Conservation (phyloP, 192 early-diverging fungal genomes). For the Coemansia reversa region DNA sequence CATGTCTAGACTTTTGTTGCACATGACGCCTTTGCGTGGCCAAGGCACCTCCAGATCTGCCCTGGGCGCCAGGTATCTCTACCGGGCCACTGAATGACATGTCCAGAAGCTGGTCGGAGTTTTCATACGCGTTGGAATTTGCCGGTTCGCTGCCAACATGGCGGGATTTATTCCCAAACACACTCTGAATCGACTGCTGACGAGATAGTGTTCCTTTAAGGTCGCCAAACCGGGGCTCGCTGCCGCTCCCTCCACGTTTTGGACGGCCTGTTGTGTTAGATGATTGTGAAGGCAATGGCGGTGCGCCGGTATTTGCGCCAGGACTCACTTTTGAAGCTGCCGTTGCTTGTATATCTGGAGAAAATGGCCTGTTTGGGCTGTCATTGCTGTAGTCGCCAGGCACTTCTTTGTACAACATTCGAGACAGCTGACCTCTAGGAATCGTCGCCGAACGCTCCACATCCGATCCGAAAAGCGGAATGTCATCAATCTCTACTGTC, state of each 20-base stretch:
- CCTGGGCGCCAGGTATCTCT: slow-evolving; percentile 18
- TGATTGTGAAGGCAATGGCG: not conserved
- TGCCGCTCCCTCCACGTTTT: slow-evolving; percentile 35
- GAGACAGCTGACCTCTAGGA: slow-evolving; percentile 37
- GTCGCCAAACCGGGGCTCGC: slow-evolving; percentile 38
- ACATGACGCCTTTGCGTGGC: slow-evolving; percentile 2
- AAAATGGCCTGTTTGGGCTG: slow-evolving; percentile 10
- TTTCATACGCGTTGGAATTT: slow-evolving; percentile 2
- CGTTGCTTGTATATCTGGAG: not conserved
- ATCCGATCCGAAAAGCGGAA: slow-evolving; percentile 15
- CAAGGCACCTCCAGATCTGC: not conserved
- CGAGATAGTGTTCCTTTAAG: slow-evolving; percentile 32
- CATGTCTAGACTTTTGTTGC: not conserved
- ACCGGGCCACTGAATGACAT: slow-evolving; percentile 19
- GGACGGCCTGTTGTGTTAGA: slow-evolving; percentile 13
- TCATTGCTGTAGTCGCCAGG: slow-evolving; percentile 1
- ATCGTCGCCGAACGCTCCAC: slow-evolving; percentile 1
- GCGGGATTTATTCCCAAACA: slow-evolving; percentile 33
- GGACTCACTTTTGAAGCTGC: not conserved
- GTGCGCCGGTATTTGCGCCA: not conserved
- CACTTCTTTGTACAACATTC: slow-evolving; percentile 34
- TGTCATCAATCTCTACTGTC: slow-evolving; percentile 29
- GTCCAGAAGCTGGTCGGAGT: not conserved
- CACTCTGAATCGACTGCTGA: slow-evolving; percentile 18
- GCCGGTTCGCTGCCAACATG: slow-evolving; percentile 10